Base-by-base conservation (phyloP, 306 rosid species). In the Biancaea sappan region DNA sequence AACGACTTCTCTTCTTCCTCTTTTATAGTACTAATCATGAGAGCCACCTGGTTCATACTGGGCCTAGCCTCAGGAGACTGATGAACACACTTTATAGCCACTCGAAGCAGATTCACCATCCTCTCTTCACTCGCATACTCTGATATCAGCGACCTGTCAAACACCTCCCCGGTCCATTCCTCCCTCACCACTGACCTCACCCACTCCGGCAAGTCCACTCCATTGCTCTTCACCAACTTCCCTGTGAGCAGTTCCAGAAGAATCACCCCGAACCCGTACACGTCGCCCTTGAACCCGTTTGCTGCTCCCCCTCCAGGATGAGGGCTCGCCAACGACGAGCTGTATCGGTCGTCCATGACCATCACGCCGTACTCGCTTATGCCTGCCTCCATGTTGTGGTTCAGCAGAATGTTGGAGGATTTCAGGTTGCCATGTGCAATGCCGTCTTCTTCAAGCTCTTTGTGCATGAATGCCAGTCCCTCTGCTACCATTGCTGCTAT, bases 101-200 rank as follows among this genome's bases (percentile, higher is more conserved):
- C 93, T 26, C 86, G 96, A 59, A 94, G 94, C 89, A 94, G 51
- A 77, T 75, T 89, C 63, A 94, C 85, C 94, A 91, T 75, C 72
- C 91, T 90, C 81, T 90, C 97, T 79, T 89, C 96, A 70, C 94
- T 86, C 44, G 91, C 94, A 71, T 74, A 87, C 74, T 88, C 93
- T 48, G 84, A 77, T 35, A 84, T 28, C 15, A 94, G 63, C 3
- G 61, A 46, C 80, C 68, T 80, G 61, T 91, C 98, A 77, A 94
- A 91, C 9, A 94, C 96, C 74, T 94, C 98, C 2, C 84, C 91
- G 2, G 97, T 89, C 98, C 95, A 91, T 81, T 94, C 98, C 79
- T 94, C 96, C 52, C 87, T 73, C 29, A 94, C 82, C 41, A 94
- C 89, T 2, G 90, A 81, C n/a, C 72, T 86, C 69, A 94, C 96